Conservation (phyloP, 78 protist genomes). For the Cavenderia fasciculata region DNA sequence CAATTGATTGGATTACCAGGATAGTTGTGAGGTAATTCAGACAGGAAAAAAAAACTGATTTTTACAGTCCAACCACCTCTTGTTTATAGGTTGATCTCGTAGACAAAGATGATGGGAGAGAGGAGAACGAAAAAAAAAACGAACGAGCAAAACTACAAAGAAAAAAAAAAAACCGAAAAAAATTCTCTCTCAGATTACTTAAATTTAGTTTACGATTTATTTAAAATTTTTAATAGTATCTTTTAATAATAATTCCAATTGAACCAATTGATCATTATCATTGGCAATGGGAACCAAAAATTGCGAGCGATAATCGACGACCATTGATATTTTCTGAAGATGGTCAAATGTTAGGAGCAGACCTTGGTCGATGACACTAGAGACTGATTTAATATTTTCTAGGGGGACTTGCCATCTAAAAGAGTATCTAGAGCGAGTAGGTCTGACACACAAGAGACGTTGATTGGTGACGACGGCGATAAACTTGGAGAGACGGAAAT, state of each 20-base stretch:
- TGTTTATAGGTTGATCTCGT: too few species aligned
- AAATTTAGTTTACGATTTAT: too few species aligned
- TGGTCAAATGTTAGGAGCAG: slow-evolving; percentile 21
- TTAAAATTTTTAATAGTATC: slow-evolving; percentile 19
- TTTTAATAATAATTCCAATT: slow-evolving; percentile 16
- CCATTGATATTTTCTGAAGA: slow-evolving; percentile 53
- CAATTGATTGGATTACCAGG: too few species aligned
- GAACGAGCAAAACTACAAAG: too few species aligned
- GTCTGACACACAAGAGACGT: slow-evolving; percentile 14
- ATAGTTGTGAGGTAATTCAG: too few species aligned
- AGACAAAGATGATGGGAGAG: too few species aligned
- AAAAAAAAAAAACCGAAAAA: too few species aligned
- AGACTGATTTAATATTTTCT: slow-evolving; percentile 22
- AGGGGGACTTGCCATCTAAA: slow-evolving; percentile 36
- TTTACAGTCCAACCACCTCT: too few species aligned
- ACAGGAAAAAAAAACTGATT: too few species aligned
- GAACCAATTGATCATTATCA: slow-evolving; percentile 23
- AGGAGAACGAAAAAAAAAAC: too few species aligned
- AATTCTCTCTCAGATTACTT: too few species aligned
- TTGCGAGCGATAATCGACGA: slow-evolving; percentile 14
- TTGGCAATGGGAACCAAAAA: neutral
- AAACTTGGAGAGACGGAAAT: slow-evolving; percentile 31
- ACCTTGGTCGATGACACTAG: slow-evolving; percentile 32
- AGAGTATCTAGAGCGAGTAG: slow-evolving; percentile 1
- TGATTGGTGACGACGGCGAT: slow-evolving; percentile 23